Evolutionary conservation across 2,329 filamentous ascomycete genomes (phyloP).

Genomic region (Penicillium sclerotiorum): DNA sequence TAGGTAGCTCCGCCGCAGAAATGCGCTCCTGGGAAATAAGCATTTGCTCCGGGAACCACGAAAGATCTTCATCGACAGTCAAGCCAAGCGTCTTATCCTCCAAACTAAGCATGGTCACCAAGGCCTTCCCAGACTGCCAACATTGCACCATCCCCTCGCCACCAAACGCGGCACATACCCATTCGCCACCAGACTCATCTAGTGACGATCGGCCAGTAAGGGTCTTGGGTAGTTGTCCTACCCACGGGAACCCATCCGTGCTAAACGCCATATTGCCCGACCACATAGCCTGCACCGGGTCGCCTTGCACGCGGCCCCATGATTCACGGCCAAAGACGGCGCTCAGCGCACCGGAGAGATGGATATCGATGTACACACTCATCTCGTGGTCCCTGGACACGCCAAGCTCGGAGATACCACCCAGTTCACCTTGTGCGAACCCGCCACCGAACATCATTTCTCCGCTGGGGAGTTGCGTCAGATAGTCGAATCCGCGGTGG

Average conservation of each 20-base stretch:
- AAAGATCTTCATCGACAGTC: constrained; percentile 14
- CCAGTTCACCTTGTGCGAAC: constrained; percentile 45
- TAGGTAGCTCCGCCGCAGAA: constrained; percentile 14
- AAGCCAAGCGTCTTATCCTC: constrained; percentile 14
- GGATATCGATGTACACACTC: constrained; percentile 28
- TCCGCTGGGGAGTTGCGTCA: constrained; percentile 50
- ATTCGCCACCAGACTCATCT: constrained; percentile 21
- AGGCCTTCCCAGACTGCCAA: constrained; percentile 33
- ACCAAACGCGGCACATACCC: constrained; percentile 32
- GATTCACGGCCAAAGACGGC: constrained; percentile 28
- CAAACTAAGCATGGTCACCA: constrained; percentile 28
- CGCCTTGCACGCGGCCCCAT: constrained; percentile 24
- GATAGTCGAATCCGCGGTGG: constrained; percentile 54
- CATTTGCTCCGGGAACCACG: constrained; percentile 35
- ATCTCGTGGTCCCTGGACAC: constrained; percentile 49
- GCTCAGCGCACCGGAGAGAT: constrained; percentile 29
- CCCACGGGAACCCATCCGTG: constrained; percentile 53
- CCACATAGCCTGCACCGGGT: constrained; percentile 32
- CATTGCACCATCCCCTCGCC: constrained; percentile 38
- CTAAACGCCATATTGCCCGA: constrained; percentile 54
- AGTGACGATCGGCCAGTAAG: constrained; percentile 13
- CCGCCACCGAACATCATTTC: constrained; percentile 61
- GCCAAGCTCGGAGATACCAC: constrained; percentile 53
- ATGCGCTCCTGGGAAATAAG: constrained; percentile 30
- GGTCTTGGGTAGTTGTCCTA: constrained; percentile 46